Conservation (phyloP, 2,329 filamentous ascomycete species). For the Calonectria pseudoreteaudii region DNA sequence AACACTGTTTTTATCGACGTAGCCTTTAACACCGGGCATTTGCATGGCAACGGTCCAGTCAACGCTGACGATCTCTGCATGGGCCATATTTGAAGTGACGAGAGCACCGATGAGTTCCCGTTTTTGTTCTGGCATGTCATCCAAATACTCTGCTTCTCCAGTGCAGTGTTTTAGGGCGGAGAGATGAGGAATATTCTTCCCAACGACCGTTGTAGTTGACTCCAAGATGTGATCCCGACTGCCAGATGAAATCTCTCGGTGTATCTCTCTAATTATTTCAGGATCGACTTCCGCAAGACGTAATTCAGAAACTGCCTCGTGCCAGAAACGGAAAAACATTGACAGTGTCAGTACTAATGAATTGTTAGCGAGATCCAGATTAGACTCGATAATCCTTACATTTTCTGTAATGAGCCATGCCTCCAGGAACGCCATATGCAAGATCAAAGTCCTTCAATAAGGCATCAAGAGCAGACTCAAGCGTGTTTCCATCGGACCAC, state of each 20-base stretch:
- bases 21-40: conserved; percentile 82
- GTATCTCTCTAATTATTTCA: conserved; percentile 78
- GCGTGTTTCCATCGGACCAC: conserved; percentile 3
- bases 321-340: conserved; percentile 25
- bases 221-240: conserved; percentile 6
- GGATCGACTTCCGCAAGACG: conserved; percentile 60
- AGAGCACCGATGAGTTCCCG: conserved; percentile 87
- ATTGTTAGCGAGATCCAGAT: not conserved
- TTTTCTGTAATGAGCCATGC: conserved; percentile 24
- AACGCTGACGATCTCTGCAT: conserved; percentile 81
- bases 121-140: conserved; percentile 84
- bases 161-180: conserved; percentile 89
- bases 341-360: conserved; percentile 13
- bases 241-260: conserved; percentile 54
- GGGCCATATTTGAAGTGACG: conserved; percentile 84
- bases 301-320: conserved; percentile 12
- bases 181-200: conserved; percentile 72
- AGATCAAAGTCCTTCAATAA: conserved; percentile 15
- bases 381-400: not conserved
- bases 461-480: conserved; percentile 2
- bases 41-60: conserved; percentile 78
- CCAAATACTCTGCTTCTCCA: conserved; percentile 90
- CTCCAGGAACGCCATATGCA: conserved; percentile 16
- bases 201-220: conserved; percentile 8
- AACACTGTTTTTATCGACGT: conserved; percentile 81